Base-by-base conservation (phyloP, 1,284 basidiomycete species). In the Ustilago shanxiensis region DNA sequence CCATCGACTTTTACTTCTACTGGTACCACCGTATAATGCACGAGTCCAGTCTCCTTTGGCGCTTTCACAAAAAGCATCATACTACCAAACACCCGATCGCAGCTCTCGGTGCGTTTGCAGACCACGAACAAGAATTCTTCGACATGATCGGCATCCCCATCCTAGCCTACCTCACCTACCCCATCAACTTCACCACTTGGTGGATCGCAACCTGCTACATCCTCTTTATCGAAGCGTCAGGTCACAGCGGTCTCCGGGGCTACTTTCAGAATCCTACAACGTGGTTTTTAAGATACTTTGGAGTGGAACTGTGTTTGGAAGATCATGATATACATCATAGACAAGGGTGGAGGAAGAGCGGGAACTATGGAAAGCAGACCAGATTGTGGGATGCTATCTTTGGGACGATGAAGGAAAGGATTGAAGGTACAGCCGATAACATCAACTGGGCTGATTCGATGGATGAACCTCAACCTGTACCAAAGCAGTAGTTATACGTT, bases 311-410 rank as follows among this genome's bases (percentile, higher is more conserved):
- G 24, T 66, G 71, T 29, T 29, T 83, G 0, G 85, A 86, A 55
- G 85, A 86, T 51, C 83, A 86, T 57, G 84, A 86, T 51, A 62
- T 85, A n/a, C 85, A 86, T 56, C 85, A 86, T 57, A 62, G 84
- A 18, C 67, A 74, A 16, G 85, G 85, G 0, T 84, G 70, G 83
- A 81, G 61, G 39, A 71, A 66, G 66, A 66, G 59, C 6, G 68
- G 70, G 22, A 82, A 83, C 61, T 85, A 82, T 59, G 85, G 83
- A 10, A 85, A 86, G 41, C 83, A 86, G 63, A 80, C 81, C 0
- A 54, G 79, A 2, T 22, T 85, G 11, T 86, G 83, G 82, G 84
- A 85, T 56, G 54, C 52, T 10, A 33, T 85, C n/a, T 86, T 85
- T 35, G 81, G 81, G 1, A 84, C 83, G 0, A 76, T 58, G 31